These are phyloP conservation scores for Santalum album DNA, from an alignment of 164 flowering plant species.

Conservation along the genomic window DNA sequence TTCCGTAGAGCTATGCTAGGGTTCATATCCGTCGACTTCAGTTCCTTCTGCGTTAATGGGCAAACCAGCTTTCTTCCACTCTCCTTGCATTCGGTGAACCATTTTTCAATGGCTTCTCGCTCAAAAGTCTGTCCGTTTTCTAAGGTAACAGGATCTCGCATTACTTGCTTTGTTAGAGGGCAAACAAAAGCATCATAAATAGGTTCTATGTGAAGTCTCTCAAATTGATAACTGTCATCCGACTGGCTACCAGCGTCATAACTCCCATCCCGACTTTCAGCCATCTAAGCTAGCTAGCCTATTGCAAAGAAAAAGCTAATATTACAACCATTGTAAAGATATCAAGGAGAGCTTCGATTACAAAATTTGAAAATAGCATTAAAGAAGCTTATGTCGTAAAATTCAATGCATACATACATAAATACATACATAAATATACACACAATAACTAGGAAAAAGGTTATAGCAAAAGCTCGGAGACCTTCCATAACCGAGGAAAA, in stretches of 20 bases:
- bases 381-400: too few species aligned
- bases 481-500: too few species aligned
- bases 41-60: slow-evolving; percentile 67
- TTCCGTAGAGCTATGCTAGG: slow-evolving; percentile 81
- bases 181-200: slow-evolving; percentile 86
- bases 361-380: too few species aligned
- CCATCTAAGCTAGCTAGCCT: slow-evolving; percentile 32
- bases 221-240: slow-evolving; percentile 64
- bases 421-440: too few species aligned
- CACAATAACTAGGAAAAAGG: too few species aligned
- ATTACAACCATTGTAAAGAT: too few species aligned
- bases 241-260: slow-evolving; percentile 57
- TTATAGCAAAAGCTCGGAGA: too few species aligned
- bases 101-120: slow-evolving; percentile 83
- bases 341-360: too few species aligned
- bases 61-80: slow-evolving; percentile 69
- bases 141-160: slow-evolving; percentile 83
- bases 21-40: slow-evolving; percentile 64
- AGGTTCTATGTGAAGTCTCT: slow-evolving; percentile 69
- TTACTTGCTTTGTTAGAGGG: slow-evolving; percentile 86
- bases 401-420: too few species aligned
- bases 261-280: slow-evolving; percentile 67
- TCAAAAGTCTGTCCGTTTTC: slow-evolving; percentile 93
- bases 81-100: slow-evolving; percentile 83
- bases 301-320: slow-evolving; percentile 2